phyloP scores from a whole-genome alignment of 441 rosid genomes.

The Adansonia madagascariensis region DNA sequence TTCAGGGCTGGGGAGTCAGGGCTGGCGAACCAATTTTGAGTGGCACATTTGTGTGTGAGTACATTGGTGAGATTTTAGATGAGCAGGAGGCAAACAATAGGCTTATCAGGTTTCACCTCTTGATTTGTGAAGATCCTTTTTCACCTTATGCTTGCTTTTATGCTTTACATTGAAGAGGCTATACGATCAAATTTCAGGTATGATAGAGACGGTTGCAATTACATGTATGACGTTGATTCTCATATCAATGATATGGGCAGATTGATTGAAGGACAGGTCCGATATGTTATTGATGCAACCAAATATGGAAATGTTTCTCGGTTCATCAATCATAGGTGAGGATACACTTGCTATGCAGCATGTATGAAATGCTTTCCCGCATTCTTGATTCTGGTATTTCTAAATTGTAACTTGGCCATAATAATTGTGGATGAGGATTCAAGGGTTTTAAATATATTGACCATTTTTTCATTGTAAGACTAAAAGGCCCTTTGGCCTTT shows the following conservation, averaged over 20 bases:
- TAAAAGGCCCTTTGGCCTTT: background rate
- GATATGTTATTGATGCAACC: slow-evolving; percentile 77
- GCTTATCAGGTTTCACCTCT: slow-evolving; percentile 55
- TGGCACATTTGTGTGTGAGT: slow-evolving; percentile 89
- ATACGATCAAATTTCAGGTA: slow-evolving; percentile 51
- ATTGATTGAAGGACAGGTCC: slow-evolving; percentile 65
- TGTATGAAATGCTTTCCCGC: background rate
- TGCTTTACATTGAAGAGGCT: slow-evolving; percentile 20
- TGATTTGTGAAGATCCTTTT: slow-evolving; percentile 16
- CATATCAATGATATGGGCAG: slow-evolving; percentile 82
- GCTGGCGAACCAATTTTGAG: slow-evolving; percentile 80
- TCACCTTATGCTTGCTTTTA: slow-evolving; percentile 9
- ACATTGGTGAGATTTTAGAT: slow-evolving; percentile 80
- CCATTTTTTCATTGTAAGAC: background rate
- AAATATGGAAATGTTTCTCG: slow-evolving; percentile 84
- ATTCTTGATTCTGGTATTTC: background rate
- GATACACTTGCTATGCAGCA: background rate
- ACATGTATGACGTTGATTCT: slow-evolving; percentile 64
- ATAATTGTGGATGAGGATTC: background rate
- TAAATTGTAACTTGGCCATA: slow-evolving; percentile 16
- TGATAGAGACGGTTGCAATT: slow-evolving; percentile 61
- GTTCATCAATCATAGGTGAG: slow-evolving; percentile 96
- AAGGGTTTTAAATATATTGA: background rate
- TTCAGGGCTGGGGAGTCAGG: slow-evolving; percentile 96
- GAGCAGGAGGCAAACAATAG: slow-evolving; percentile 71